These are phyloP conservation scores for Erodium texanum DNA, from an alignment of 441 rosid genomes.

Conservation along the genomic window DNA sequence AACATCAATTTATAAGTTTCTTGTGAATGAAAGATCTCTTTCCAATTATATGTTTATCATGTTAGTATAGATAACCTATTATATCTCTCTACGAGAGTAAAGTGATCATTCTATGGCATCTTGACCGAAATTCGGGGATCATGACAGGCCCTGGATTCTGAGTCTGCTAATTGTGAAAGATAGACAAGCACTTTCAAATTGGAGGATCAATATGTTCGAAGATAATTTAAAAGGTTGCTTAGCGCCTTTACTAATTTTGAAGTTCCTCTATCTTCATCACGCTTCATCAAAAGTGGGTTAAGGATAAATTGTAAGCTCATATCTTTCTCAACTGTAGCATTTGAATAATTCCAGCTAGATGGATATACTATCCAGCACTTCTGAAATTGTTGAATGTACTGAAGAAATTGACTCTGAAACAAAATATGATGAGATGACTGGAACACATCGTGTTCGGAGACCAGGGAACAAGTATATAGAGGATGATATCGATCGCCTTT, in stretches of 20 bases:
- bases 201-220: slow-evolving; percentile 27
- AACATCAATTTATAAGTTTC: no score
- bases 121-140: slow-evolving; percentile 12
- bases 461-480: slow-evolving; percentile 46
- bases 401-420: slow-evolving; percentile 28
- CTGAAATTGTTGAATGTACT: slow-evolving; percentile 52
- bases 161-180: slow-evolving; percentile 18
- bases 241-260: slow-evolving; percentile 15
- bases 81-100: neutral
- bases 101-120: neutral
- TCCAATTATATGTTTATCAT: no score
- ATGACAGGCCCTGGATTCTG: slow-evolving; percentile 36
- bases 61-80: no score
- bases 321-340: slow-evolving; percentile 15
- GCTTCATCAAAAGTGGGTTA: slow-evolving; percentile 39
- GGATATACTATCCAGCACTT: slow-evolving; percentile 32
- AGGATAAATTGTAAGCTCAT: slow-evolving; percentile 15
- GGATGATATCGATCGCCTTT: slow-evolving; percentile 64
- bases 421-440: slow-evolving; percentile 21
- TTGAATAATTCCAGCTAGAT: slow-evolving; percentile 24
- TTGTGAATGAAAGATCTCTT: no score
- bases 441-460: slow-evolving; percentile 22
- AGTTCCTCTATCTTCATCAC: slow-evolving; percentile 18
- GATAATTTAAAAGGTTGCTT: slow-evolving; percentile 19
- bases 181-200: slow-evolving; percentile 12